phyloP scores from a whole-genome alignment of 306 rosid species.

The Cicer arietinum region DNA sequence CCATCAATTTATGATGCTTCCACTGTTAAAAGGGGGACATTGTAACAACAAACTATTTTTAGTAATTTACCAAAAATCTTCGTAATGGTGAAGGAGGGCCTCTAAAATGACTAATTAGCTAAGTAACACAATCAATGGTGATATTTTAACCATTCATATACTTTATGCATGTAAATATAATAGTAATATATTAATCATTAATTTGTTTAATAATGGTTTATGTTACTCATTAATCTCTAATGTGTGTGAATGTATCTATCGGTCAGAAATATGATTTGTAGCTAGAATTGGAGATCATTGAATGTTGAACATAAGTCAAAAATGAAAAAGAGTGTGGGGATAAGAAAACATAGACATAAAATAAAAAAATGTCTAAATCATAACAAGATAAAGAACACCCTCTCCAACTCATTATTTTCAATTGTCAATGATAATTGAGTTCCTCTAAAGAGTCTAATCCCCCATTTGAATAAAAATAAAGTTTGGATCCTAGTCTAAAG shows the following conservation, averaged over 20 bases:
- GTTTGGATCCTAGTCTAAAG: conserved; percentile 49
- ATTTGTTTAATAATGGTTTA: neutral
- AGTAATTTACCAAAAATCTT: neutral
- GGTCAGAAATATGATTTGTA: neutral
- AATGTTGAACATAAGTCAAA: conserved; percentile 36
- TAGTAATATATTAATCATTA: no score
- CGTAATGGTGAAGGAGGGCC: neutral
- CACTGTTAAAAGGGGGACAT: neutral
- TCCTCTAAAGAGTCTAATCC: conserved; percentile 19
- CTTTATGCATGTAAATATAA: no score
- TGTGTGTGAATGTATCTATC: neutral
- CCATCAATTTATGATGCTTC: conserved; percentile 20
- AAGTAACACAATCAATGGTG: no score
- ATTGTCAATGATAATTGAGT: conserved; percentile 42
- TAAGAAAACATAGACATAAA: conserved; percentile 16
- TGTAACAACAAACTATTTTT: neutral
- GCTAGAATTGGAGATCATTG: conserved; percentile 34
- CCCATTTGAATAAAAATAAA: conserved; percentile 42
- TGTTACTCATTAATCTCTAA: neutral
- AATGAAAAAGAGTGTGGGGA: conserved; percentile 7
- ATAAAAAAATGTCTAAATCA: conserved; percentile 23
- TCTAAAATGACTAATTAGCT: no score
- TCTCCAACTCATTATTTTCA: conserved; percentile 33
- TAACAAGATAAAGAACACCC: conserved; percentile 41
- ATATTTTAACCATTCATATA: no score